Evolutionary conservation across 441 rosid species (phyloP).

Genomic region (Corymbia citriodora): DNA sequence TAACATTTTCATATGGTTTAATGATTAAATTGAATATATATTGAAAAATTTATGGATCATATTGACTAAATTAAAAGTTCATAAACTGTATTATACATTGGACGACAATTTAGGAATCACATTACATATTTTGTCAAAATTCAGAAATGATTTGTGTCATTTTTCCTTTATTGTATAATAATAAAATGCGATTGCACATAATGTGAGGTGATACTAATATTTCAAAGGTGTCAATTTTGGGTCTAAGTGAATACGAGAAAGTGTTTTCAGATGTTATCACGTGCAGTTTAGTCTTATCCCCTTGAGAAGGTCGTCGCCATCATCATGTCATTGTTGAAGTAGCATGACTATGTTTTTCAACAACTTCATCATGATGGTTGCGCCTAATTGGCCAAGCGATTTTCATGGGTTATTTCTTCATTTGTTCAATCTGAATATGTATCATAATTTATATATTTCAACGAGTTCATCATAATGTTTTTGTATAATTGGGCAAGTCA

Average conservation of each 20-base stretch:
- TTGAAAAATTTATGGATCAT: accelerated
- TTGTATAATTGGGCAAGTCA: neutral
- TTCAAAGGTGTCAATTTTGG: neutral
- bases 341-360: no score
- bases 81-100: accelerated
- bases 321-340: neutral
- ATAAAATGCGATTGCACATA: neutral
- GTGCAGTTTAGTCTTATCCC: neutral
- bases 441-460: neutral
- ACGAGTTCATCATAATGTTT: neutral
- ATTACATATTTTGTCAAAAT: no score
- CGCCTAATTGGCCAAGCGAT: neutral
- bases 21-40: no score
- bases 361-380: neutral
- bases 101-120: no score
- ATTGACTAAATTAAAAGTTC: no score
- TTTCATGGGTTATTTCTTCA: neutral
- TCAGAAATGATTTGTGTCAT: no score
- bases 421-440: neutral
- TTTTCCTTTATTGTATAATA: neutral
- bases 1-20: no score
- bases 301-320: neutral
- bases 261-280: neutral
- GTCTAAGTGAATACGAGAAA: accelerated
- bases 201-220: neutral